Evolutionary conservation across 83 land plant species (phyloP).

Genomic region (Isoetes engelmannii): DNA sequence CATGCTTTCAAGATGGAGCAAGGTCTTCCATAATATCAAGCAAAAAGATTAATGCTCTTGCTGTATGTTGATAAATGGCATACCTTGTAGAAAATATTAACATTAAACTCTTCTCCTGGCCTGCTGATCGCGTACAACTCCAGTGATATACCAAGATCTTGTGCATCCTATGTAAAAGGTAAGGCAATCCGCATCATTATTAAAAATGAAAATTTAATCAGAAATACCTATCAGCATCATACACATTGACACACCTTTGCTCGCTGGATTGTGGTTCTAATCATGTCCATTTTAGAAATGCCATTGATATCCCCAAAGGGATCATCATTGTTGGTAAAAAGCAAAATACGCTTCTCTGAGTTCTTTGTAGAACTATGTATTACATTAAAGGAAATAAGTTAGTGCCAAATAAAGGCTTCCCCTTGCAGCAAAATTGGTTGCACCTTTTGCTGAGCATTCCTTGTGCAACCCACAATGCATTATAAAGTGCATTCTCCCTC

Average conservation of each 20-base stretch:
- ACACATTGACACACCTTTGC: constrained; percentile 48
- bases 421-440: background rate
- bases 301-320: constrained; percentile 67
- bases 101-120: constrained; percentile 59
- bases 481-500: constrained; percentile 73
- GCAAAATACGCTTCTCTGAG: constrained; percentile 56
- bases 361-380: constrained; percentile 54
- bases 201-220: background rate
- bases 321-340: constrained; percentile 92
- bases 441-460: constrained; percentile 91
- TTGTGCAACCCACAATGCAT: constrained; percentile 94
- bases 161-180: constrained; percentile 66
- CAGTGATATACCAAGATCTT: constrained; percentile 80
- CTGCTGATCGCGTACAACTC: constrained; percentile 68
- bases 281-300: constrained; percentile 55
- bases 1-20: too few species aligned
- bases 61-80: too few species aligned
- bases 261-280: constrained; percentile 81
- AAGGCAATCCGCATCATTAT: too few species aligned
- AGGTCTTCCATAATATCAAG: too few species aligned
- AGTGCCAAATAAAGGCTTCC: background rate
- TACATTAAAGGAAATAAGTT: background rate
- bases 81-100: constrained; percentile 69
- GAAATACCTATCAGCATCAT: background rate
- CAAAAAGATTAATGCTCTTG: too few species aligned